These are phyloP conservation scores for Paracorniculantispora psalliotae DNA, from an alignment of 2,329 filamentous ascomycete species.

Conservation along the genomic window DNA sequence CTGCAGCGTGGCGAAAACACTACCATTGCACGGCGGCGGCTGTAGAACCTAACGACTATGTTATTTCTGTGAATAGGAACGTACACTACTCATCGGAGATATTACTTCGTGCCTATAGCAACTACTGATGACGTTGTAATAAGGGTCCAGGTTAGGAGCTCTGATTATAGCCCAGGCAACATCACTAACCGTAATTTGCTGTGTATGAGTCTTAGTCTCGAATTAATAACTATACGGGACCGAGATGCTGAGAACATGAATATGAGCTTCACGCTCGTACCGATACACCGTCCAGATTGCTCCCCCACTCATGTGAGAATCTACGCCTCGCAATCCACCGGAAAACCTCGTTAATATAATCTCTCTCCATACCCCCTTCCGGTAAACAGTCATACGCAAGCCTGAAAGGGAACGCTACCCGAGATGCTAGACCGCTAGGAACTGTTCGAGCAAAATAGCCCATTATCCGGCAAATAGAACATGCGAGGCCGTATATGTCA, in stretches of 20 bases:
- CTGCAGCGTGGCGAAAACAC: too few relatives aligned
- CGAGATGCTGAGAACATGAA: neutral
- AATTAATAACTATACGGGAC: too few relatives aligned
- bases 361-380: neutral
- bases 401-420: neutral
- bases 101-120: too few relatives aligned
- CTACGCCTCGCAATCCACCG: neutral
- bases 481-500: neutral
- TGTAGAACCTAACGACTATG: too few relatives aligned
- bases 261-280: neutral
- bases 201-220: too few relatives aligned
- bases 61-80: too few relatives aligned
- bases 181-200: too few relatives aligned
- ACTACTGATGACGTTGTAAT: too few relatives aligned
- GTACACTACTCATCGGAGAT: too few relatives aligned
- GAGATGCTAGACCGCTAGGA: neutral
- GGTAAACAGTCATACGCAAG: slow-evolving; percentile 1
- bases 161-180: too few relatives aligned
- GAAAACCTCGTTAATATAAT: neutral
- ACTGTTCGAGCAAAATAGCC: neutral
- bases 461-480: neutral
- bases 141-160: too few relatives aligned
- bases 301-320: neutral
- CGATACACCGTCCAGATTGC: neutral
- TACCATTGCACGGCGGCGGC: too few relatives aligned